Base-by-base conservation (phyloP, 1,284 basidiomycete species). In the Prillingera fragicola region DNA sequence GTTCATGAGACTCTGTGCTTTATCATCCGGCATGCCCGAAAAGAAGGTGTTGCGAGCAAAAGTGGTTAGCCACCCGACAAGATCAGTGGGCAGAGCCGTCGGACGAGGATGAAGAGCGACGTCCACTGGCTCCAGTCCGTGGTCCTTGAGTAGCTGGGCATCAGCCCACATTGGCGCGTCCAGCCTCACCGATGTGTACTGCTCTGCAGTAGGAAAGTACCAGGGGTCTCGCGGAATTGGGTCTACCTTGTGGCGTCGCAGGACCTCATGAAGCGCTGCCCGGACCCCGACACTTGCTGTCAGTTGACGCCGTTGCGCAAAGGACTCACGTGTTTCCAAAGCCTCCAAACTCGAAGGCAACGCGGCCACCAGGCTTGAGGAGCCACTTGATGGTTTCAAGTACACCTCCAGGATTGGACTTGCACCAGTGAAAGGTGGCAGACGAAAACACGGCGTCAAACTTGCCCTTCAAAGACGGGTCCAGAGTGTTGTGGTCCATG, bases 391-490 rank as follows among this genome's bases (percentile, higher is more conserved):
- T 77, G 36, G 78, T 60, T 12, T 76, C 66, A 3, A 87, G 64
- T 1, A 87, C 86, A 1, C 78, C 80, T 0, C 59, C 62, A 0
- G 87, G 87, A 57, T 84, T 74, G 8, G 71, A 67, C 63, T 85
- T 87, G 67, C 86, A 89, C 87, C 87, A 90, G 59, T 91, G 87
- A 47, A 90, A 65, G 2, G 79, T 75, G 0, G 87, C 86, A 45
- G 84, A 87, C 33, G 82, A 82, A 69, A 89, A 88, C 1, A 84
- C 81, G 0, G 79, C 66, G 45, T 73, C 68, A 45, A 69, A 72
- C 9, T 50, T 51, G 9, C 61, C 60, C 38, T 60, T 48, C 14
- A 57, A 47, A 1, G 50, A 36, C 21, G 48, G 54, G 17, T 50
- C 49, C 1, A 54, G 47, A 4, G 54, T 54, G 1, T 33, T 27